Percentiles rank a stretch among this genome's conserved stretches.
These are phyloP conservation scores for Buxus sempervirens DNA, from an alignment of 164 flowering plant species.

Conservation along the genomic window DNA sequence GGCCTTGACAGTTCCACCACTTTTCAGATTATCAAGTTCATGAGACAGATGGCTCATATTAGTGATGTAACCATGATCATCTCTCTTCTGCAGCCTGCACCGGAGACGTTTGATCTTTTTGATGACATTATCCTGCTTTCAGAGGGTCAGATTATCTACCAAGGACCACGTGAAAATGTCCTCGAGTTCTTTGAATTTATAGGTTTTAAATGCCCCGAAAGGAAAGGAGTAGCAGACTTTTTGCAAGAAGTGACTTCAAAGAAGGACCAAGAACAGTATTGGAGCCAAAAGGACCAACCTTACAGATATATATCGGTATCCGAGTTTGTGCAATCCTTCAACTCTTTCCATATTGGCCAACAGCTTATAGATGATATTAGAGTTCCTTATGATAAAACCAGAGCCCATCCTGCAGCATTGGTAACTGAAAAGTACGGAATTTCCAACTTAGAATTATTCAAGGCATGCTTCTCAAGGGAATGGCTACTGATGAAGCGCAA, in stretches of 20 bases:
- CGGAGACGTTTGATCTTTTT: constrained; percentile 50
- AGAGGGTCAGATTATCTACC: constrained; percentile 55
- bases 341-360: constrained; percentile 38
- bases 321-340: constrained; percentile 37
- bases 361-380: constrained; percentile 30
- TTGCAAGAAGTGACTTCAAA: constrained; percentile 68
- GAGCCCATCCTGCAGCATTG: constrained; percentile 53
- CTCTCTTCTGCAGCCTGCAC: constrained; percentile 65
- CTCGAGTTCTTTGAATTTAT: constrained; percentile 49
- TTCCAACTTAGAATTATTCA: constrained; percentile 47
- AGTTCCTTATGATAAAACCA: constrained; percentile 41
- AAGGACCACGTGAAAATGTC: constrained; percentile 45
- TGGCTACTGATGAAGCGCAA: constrained; percentile 55
- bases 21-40: too few relatives aligned
- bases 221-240: constrained; percentile 61
- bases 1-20: constrained; percentile 66
- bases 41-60: too few relatives aligned
- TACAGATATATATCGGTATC: constrained; percentile 36
- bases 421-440: constrained; percentile 47
- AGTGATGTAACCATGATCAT: constrained; percentile 58
- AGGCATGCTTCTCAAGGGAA: constrained; percentile 52
- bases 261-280: too few relatives aligned
- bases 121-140: constrained; percentile 56
- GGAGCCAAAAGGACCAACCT: constrained; percentile 34
- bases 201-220: constrained; percentile 56